Percentiles rank a stretch among this genome's conserved stretches.
phyloP scores from a whole-genome alignment of 139 green algal genomes.

The Closterium sp. region DNA sequence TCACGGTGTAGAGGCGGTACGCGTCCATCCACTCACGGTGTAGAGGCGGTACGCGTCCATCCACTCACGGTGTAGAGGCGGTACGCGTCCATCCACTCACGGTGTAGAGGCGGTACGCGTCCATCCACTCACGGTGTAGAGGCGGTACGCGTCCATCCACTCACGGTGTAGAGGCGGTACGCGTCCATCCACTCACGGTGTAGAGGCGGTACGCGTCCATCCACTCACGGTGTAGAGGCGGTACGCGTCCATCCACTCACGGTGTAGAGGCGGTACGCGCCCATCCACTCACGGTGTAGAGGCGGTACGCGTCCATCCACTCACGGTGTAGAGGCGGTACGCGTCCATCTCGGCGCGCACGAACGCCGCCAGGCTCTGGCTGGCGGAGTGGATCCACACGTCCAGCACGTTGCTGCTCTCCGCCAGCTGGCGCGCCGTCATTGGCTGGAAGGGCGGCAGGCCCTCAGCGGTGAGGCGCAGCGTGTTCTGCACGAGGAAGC shows the following conservation, averaged over 20 bases:
- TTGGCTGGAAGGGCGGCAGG: constrained; percentile 56
- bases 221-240: no score
- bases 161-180: constrained; percentile 98
- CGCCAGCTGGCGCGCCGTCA: not conserved
- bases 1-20: constrained; percentile 98
- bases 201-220: constrained; percentile 98
- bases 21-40: constrained; percentile 95
- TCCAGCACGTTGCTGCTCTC: constrained; percentile 79
- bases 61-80: no score
- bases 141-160: constrained; percentile 95
- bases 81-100: constrained; percentile 97
- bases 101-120: constrained; percentile 95
- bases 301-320: constrained; percentile 89
- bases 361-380: constrained; percentile 75
- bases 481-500: constrained; percentile 78
- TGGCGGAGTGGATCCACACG: constrained; percentile 82
- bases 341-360: constrained; percentile 89
- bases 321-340: constrained; percentile 94
- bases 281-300: constrained; percentile 99
- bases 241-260: constrained; percentile 97
- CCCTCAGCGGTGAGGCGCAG: constrained; percentile 71
- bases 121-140: constrained; percentile 99
- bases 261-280: constrained; percentile 95
- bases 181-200: constrained; percentile 95
- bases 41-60: constrained; percentile 98